Evolutionary conservation across 495 filamentous ascomycete species (phyloP).

Genomic region (Cryomyces antarcticus): DNA sequence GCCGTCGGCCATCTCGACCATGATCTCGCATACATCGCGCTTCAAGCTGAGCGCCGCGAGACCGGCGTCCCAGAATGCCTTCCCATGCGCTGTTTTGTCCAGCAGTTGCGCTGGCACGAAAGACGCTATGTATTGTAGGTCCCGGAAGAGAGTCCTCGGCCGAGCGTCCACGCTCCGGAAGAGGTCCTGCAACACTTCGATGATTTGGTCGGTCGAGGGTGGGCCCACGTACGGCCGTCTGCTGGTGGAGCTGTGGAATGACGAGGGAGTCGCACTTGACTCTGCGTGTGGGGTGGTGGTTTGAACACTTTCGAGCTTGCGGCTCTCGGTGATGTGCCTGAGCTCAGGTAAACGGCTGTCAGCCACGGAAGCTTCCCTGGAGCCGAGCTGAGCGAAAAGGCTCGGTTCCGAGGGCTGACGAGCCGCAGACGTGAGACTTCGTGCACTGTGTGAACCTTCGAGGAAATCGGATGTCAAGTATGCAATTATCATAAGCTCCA

Average conservation of each 20-base stretch:
- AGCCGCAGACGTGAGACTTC: constrained; percentile 13
- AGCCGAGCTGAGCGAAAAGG: constrained; percentile 14
- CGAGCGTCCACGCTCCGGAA: constrained; percentile 59
- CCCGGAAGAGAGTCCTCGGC: constrained; percentile 81
- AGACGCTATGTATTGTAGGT: constrained; percentile 85
- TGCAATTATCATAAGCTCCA: constrained; percentile 62
- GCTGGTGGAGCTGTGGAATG: not conserved
- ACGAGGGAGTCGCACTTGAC: not conserved
- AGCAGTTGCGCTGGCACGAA: constrained; percentile 68
- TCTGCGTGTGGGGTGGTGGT: constrained; percentile 9
- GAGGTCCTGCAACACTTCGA: constrained; percentile 56
- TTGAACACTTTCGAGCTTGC: constrained; percentile 34
- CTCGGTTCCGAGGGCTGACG: constrained; percentile 17
- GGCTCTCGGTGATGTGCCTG: constrained; percentile 2
- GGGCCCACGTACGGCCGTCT: not conserved
- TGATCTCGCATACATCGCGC: constrained; percentile 69
- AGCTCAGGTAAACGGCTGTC: constrained; percentile 1
- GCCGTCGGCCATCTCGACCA: constrained; percentile 75
- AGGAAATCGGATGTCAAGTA: constrained; percentile 34
- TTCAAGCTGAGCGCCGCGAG: constrained; percentile 76
- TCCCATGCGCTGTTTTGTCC: constrained; percentile 69
- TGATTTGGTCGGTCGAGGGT: constrained; percentile 49
- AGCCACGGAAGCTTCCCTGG: constrained; percentile 14
- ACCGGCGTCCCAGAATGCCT: constrained; percentile 87
- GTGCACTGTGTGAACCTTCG: constrained; percentile 7